A percentile compares a stretch with the other conserved stretches of the same genome.
Evolutionary conservation across 2,329 filamentous ascomycete genomes (phyloP).

Genomic region (Colletotrichum phormii): DNA sequence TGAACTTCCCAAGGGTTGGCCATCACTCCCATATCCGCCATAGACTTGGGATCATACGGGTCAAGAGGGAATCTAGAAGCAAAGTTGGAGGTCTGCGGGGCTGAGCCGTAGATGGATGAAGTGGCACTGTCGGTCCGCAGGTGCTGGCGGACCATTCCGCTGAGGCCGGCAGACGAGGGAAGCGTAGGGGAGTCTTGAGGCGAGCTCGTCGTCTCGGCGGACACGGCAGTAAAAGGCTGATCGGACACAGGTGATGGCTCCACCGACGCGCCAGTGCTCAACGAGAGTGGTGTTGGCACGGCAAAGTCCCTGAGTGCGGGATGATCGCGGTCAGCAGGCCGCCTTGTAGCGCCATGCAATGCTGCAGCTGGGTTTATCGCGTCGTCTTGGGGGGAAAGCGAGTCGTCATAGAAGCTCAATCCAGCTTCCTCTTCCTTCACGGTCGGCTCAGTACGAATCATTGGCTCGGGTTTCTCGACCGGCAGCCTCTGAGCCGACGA

Average conservation of each 20-base stretch:
- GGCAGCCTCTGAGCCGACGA: slow-evolving; percentile 55
- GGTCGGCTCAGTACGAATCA: slow-evolving; percentile 44
- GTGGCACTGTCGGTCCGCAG: slow-evolving; percentile 83
- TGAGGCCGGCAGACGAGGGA: slow-evolving; percentile 77
- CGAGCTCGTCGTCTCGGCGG: slow-evolving; percentile 41
- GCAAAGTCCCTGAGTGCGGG: slow-evolving; percentile 63
- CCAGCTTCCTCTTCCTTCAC: slow-evolving; percentile 47
- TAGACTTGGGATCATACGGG: slow-evolving; percentile 42
- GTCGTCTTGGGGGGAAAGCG: slow-evolving; percentile 47
- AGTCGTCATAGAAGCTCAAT: slow-evolving; percentile 58
- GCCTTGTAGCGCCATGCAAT: slow-evolving; percentile 50
- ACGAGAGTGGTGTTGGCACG: slow-evolving; percentile 55
- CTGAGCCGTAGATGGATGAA: slow-evolving; percentile 79
- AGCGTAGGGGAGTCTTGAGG: slow-evolving; percentile 82
- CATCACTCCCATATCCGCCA: slow-evolving; percentile 47
- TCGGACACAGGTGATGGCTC: slow-evolving; percentile 45
- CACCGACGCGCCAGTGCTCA: slow-evolving; percentile 44
- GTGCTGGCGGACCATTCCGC: slow-evolving; percentile 86
- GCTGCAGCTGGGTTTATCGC: background rate
- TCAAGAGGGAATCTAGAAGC: slow-evolving; percentile 53
- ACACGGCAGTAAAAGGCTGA: slow-evolving; percentile 34
- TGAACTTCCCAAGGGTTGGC: slow-evolving; percentile 58
- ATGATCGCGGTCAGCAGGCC: slow-evolving; percentile 65
- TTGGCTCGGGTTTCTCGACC: slow-evolving; percentile 47
- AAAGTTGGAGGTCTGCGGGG: slow-evolving; percentile 50